Evolutionary conservation across 179 eudicot species (phyloP).

Genomic region (Beta corolliflora): DNA sequence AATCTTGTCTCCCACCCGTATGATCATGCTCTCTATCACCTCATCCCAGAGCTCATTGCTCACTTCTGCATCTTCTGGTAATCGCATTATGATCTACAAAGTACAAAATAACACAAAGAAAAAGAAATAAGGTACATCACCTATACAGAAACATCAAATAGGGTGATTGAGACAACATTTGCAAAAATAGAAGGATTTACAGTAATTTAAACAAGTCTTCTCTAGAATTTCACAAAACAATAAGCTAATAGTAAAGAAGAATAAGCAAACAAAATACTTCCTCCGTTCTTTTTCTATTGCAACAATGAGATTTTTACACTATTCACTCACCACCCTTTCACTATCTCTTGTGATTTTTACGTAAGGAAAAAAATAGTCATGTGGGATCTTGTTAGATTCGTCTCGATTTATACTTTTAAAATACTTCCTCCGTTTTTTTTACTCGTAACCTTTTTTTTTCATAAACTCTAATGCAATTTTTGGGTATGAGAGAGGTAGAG

Average conservation of each 20-base stretch:
- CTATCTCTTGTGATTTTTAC: too few relatives aligned
- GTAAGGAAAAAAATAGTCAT: too few relatives aligned
- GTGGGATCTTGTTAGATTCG: too few relatives aligned
- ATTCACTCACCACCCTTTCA: too few relatives aligned
- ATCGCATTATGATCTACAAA: conserved; percentile 82
- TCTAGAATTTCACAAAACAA: neutral
- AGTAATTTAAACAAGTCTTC: neutral
- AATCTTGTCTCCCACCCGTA: conserved; percentile 71
- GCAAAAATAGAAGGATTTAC: neutral
- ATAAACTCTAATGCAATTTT: too few relatives aligned
- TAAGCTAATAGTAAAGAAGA: neutral
- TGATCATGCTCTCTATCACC: conserved; percentile 80
- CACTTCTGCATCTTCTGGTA: conserved; percentile 97
- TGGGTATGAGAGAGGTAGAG: too few relatives aligned
- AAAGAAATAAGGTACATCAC: neutral
- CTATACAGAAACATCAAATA: neutral
- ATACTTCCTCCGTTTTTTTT: too few relatives aligned
- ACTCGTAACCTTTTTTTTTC: too few relatives aligned
- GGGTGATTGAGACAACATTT: neutral
- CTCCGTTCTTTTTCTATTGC: too few relatives aligned
- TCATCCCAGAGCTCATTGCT: conserved; percentile 89
- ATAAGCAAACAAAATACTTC: too few relatives aligned
- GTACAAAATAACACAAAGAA: conserved; percentile 11
- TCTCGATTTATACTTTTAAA: too few relatives aligned
- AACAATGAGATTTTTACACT: too few relatives aligned